Percentiles rank a stretch among this genome's conserved stretches.
These are phyloP conservation scores for Cydonia oblonga DNA, from an alignment of 331 rosid genomes.

Conservation along the genomic window DNA sequence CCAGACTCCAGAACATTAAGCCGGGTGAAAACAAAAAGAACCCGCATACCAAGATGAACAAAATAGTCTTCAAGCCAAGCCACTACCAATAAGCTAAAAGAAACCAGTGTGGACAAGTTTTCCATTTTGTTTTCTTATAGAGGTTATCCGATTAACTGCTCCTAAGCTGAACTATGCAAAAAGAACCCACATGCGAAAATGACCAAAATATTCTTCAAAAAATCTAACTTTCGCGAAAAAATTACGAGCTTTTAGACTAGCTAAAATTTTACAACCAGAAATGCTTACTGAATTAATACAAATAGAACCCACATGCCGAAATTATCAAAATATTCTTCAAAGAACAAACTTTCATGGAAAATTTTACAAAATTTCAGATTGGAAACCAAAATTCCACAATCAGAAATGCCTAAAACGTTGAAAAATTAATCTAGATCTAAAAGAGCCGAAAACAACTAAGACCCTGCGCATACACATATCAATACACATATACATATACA, in stretches of 20 bases:
- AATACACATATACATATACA: not conserved
- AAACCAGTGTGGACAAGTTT: not conserved
- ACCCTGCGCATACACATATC: not conserved
- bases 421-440: slow-evolving; percentile 4
- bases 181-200: not conserved
- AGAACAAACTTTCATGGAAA: not conserved
- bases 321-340: not conserved
- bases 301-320: not conserved
- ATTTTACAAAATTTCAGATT: not conserved
- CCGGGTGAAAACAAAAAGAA: not conserved
- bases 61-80: not conserved
- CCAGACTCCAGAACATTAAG: not conserved
- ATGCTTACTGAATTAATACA: not conserved
- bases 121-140: not conserved
- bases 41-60: not conserved
- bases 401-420: not conserved
- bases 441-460: not conserved
- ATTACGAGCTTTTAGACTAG: not conserved
- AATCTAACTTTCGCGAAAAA: not conserved
- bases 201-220: not conserved
- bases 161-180: not conserved
- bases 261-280: not conserved
- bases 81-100: not conserved
- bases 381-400: not conserved
- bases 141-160: not conserved